Conservation (phyloP, 1,284 basidiomycete species). For the Erythrobasidium hasegawianum region DNA sequence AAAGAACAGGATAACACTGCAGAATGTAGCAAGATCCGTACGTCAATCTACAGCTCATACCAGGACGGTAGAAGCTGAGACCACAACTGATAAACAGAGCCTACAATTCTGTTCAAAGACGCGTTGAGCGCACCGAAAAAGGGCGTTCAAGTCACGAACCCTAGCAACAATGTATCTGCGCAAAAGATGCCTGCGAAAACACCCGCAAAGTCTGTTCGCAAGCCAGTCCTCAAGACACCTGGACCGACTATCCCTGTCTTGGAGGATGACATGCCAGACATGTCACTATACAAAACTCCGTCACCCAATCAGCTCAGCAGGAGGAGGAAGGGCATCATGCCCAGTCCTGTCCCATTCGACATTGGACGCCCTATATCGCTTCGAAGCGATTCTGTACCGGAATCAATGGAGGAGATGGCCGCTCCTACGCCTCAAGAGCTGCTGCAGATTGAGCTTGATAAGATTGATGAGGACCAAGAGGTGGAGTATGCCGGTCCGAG, state of each 20-base stretch:
- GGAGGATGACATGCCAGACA: background rate
- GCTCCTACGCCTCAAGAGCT: constrained; percentile 14
- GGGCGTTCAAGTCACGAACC: background rate
- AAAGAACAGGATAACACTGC: constrained; percentile 3
- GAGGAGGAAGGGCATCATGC: constrained; percentile 16
- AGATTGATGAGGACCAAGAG: constrained; percentile 22
- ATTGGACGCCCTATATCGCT: constrained; percentile 7
- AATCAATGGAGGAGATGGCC: background rate
- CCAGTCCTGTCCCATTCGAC: constrained; percentile 19
- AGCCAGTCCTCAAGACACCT: constrained; percentile 23
- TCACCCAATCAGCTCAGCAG: constrained; percentile 23
- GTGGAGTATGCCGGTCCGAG: constrained; percentile 10
- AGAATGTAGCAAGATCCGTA: constrained; percentile 14
- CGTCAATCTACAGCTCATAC: background rate
- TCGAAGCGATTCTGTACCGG: constrained; percentile 10
- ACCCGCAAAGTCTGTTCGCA: constrained; percentile 1
- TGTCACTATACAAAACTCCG: constrained; percentile 11
- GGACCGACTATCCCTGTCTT: background rate
- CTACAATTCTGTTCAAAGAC: background rate
- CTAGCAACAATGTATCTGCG: background rate
- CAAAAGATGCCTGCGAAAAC: constrained; percentile 11
- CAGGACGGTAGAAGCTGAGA: background rate
- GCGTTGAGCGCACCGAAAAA: background rate
- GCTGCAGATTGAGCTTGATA: constrained; percentile 8
- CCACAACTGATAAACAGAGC: background rate